Evolutionary conservation across 1,284 basidiomycete species (phyloP), one percentile per base, ranked within the genome.

Genomic region (Cystobasidium sp.): DNA sequence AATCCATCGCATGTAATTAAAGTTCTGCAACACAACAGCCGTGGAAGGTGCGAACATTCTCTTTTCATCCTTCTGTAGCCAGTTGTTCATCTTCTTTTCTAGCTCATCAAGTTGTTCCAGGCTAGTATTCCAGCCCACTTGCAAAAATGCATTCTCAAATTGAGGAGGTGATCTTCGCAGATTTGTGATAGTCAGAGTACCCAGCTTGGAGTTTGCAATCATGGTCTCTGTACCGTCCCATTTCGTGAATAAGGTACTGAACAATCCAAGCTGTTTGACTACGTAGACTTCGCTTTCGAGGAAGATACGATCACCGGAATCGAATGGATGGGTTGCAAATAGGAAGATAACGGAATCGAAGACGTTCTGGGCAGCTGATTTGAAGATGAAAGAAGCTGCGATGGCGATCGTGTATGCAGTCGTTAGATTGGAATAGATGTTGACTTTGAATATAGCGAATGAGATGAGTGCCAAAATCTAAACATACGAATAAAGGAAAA

Each of bases 191-290:
- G 58, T 49, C 22, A 73, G 22, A 8, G 37, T 55, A 20, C 76
- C 76, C 3, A 77, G 49, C 41, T 76, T 61, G 12, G 67, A 70
- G 74, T 77, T 77, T 31, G 76, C 72, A 16, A 76, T 76, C 74
- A 77, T 71, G 39, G 75, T 76, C 47, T 77, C 76, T n/a, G 76
- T 77, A 12, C 76, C 75, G 55, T 77, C 76, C 76, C 76, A 77
- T 24, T 75, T 68, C 12, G 62, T 51, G 55, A 77, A 77, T 1
- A 77, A 68, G 2, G 76, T 77, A 20, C 66, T 68, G 24, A 77
- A 74, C 18, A 77, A 53, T 0, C 76, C 76, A 41, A 77, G 62
- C 20, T 64, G 69, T 55, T 77, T 77, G 7, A 77, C 76, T 16
- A 74, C 71, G 44, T 70, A 67, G 8, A 76, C 75, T 24, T 76